These are phyloP conservation scores for Sporisorium iseilematis-ciliati DNA, from an alignment of 1,284 basidiomycete species.

Conservation along the genomic window DNA sequence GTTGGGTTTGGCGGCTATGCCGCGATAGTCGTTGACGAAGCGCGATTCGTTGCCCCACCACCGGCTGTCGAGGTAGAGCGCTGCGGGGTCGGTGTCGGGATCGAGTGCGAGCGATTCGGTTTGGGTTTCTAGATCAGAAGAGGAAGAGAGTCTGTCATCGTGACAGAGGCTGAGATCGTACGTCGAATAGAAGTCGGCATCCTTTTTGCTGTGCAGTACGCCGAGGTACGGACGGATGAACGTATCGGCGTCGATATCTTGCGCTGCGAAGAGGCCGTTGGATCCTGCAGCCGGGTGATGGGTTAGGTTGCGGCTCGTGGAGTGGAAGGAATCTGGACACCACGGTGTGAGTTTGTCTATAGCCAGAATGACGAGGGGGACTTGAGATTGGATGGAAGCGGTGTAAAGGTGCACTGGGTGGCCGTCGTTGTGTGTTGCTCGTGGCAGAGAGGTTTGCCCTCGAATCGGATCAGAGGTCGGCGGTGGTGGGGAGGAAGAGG, in stretches of 20 bases:
- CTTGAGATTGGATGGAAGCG: conserved; percentile 16
- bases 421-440: conserved; percentile 35
- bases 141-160: conserved; percentile 10
- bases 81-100: conserved; percentile 9
- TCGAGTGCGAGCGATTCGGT: conserved; percentile 5
- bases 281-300: conserved; percentile 85
- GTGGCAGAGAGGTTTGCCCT: conserved; percentile 7
- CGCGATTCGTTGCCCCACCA: conserved; percentile 80
- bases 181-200: conserved; percentile 75
- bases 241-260: conserved; percentile 77
- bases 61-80: conserved; percentile 40
- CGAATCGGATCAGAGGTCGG: not conserved
- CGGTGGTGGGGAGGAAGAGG: not conserved
- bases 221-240: conserved; percentile 86
- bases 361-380: conserved; percentile 20
- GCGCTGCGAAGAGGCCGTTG: conserved; percentile 81
- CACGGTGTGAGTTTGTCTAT: conserved; percentile 27
- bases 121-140: not conserved
- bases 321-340: conserved; percentile 34
- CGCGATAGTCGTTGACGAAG: conserved; percentile 65
- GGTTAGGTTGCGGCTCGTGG: conserved; percentile 30
- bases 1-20: conserved; percentile 53
- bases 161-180: conserved; percentile 77
- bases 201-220: conserved; percentile 82
- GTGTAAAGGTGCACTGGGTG: conserved; percentile 14